A percentile compares a stretch with the other conserved stretches of the same genome.
These are phyloP conservation scores for Diaporthe sp. DNA, from an alignment of 2,329 filamentous ascomycete species.

Conservation along the genomic window DNA sequence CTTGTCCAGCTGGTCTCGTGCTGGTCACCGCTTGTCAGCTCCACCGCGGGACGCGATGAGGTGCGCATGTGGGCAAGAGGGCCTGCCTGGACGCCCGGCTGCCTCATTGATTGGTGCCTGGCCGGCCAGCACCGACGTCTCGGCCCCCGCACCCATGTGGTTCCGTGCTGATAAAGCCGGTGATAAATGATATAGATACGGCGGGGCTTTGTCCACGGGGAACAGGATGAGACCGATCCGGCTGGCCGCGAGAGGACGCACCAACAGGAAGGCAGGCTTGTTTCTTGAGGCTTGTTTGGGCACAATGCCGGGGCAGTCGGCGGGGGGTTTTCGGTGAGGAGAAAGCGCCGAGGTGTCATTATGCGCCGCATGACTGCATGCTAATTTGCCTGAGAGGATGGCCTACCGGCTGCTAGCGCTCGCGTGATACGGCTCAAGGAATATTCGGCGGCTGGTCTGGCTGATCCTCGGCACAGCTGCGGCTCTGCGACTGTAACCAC, in stretches of 20 bases:
- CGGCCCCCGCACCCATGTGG: slow-evolving; percentile 4
- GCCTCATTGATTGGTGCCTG: slow-evolving; percentile 2
- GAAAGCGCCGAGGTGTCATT: slow-evolving; percentile 15
- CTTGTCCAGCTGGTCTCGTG: slow-evolving; percentile 28
- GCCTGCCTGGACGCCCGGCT: not conserved
- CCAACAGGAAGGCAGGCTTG: not conserved
- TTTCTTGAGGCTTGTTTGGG: slow-evolving; percentile 2
- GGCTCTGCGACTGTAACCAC: not conserved
- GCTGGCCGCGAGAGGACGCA: not conserved
- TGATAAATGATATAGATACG: slow-evolving; percentile 11
- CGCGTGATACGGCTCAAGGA: slow-evolving; percentile 16
- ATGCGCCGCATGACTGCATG: slow-evolving; percentile 23
- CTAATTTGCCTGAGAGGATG: slow-evolving; percentile 15
- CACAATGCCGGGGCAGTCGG: not conserved
- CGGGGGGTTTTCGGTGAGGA: slow-evolving; percentile 2
- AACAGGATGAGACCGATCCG: slow-evolving; percentile 23
- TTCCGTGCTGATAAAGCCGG: slow-evolving; percentile 5
- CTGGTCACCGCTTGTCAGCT: slow-evolving; percentile 35
- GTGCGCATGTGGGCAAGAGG: slow-evolving; percentile 17
- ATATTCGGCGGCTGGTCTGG: slow-evolving; percentile 24
- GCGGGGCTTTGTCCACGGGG: slow-evolving; percentile 15
- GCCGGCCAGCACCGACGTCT: slow-evolving; percentile 15
- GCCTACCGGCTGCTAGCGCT: slow-evolving; percentile 16
- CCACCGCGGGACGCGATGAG: slow-evolving; percentile 19
- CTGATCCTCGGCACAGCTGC: slow-evolving; percentile 14